Conservation (phyloP, 2,329 filamentous ascomycete genomes). For the Trichocomaceae sp. region DNA sequence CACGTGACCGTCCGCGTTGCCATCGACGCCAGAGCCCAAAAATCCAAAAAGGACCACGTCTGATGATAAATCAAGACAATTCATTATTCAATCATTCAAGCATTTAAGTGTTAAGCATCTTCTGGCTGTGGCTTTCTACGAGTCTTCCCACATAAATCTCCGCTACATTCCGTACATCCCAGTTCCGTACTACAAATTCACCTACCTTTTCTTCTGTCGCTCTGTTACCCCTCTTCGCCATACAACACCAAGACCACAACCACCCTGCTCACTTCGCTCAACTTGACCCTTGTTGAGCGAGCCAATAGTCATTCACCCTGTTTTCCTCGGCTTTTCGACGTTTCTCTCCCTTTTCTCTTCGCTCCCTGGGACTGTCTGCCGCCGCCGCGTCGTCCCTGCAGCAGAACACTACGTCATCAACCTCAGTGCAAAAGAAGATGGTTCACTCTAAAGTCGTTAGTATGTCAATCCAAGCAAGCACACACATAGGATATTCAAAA, state of each 20-base stretch:
- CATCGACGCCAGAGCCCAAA: neutral
- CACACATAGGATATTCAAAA: neutral
- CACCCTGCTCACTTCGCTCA: constrained; percentile 3
- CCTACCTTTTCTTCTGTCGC: neutral
- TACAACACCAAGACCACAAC: neutral
- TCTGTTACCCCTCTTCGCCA: neutral
- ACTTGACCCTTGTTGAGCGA: constrained; percentile 1
- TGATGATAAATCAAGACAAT: constrained; percentile 14
- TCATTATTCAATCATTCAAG: neutral
- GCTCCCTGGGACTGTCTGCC: constrained; percentile 66
- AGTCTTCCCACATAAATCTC: neutral
- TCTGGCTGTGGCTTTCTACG: neutral
- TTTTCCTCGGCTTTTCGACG: constrained; percentile 78
- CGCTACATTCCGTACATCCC: neutral
- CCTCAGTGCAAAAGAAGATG: constrained; percentile 42
- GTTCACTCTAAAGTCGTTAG: constrained; percentile 94
- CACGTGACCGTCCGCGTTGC: constrained; percentile 3
- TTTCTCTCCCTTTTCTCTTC: constrained; percentile 54
- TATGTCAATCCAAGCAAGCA: constrained; percentile 48
- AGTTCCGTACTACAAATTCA: too few species aligned
- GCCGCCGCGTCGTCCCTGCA: constrained; percentile 64
- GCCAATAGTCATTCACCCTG: constrained; percentile 65
- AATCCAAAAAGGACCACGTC: neutral
- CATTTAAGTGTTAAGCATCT: neutral
- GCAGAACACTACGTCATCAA: constrained; percentile 44